Conservation (phyloP, 176 grass and related monocot species). For the Carex kokanica region DNA sequence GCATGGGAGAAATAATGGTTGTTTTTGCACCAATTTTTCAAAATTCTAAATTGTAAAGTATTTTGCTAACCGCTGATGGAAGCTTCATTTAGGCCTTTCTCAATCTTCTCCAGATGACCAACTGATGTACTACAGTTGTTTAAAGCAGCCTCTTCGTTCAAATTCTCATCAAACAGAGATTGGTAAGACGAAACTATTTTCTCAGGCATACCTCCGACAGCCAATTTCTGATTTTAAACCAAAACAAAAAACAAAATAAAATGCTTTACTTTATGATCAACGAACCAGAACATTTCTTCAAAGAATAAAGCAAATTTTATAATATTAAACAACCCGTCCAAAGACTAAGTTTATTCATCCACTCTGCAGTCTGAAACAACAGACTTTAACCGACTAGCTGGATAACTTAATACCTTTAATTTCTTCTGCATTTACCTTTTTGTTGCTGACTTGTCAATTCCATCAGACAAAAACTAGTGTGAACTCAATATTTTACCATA, state of each 20-base stretch:
- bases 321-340: neutral
- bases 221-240: slow-evolving; percentile 63
- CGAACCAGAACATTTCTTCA: neutral
- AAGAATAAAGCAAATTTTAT: neutral
- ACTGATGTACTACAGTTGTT: slow-evolving; percentile 61
- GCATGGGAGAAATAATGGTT: neutral
- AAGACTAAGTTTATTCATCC: neutral
- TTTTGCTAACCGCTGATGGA: slow-evolving; percentile 53
- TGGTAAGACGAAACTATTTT: slow-evolving; percentile 81
- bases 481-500: neutral
- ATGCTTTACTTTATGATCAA: slow-evolving; percentile 6
- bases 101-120: slow-evolving; percentile 66
- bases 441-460: neutral
- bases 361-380: neutral
- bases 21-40: neutral
- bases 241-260: slow-evolving; percentile 31
- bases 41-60: slow-evolving; percentile 13
- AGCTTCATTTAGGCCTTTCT: slow-evolving; percentile 63
- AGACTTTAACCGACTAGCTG: neutral
- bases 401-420: neutral
- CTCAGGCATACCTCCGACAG: slow-evolving; percentile 77
- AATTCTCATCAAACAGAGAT: slow-evolving; percentile 65
- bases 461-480: neutral
- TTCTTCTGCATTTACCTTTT: neutral
- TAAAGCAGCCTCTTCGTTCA: slow-evolving; percentile 66